These are phyloP conservation scores for Daedalea quercina DNA, from an alignment of 768 basidiomycete genomes.

Conservation along the genomic window DNA sequence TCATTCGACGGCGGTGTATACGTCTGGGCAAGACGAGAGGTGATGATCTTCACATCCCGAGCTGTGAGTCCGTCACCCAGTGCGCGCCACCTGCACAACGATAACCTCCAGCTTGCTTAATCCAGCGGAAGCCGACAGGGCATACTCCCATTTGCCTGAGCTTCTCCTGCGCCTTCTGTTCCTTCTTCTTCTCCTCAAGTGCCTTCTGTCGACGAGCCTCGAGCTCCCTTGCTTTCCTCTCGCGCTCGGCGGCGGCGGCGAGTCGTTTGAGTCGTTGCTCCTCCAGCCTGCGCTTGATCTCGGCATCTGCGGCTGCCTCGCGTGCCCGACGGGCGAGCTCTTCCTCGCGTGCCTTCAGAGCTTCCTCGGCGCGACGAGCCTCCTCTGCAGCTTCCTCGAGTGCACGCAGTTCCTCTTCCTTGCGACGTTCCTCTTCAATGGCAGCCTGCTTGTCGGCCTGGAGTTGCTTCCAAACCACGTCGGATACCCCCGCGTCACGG, in stretches of 20 bases:
- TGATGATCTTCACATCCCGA: no score
- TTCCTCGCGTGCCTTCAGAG: neutral
- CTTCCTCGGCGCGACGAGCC: neutral
- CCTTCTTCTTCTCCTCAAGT: slow-evolving; percentile 32
- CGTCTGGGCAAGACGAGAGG: no score
- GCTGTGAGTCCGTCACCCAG: no score
- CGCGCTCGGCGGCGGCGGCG: slow-evolving; percentile 21
- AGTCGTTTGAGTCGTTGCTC: slow-evolving; percentile 21
- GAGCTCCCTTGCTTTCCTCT: slow-evolving; percentile 20
- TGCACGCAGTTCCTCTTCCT: slow-evolving; percentile 10
- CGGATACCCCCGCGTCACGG: slow-evolving; percentile 46
- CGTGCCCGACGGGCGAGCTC: slow-evolving; percentile 4
- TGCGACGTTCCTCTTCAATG: slow-evolving; percentile 17
- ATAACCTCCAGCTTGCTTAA: slow-evolving; percentile 33
- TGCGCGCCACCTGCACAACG: slow-evolving; percentile 42
- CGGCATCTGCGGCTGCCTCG: slow-evolving; percentile 19
- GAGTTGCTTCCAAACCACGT: slow-evolving; percentile 45
- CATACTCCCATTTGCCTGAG: slow-evolving; percentile 46
- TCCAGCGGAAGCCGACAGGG: slow-evolving; percentile 38
- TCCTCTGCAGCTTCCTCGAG: neutral
- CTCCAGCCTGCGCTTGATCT: slow-evolving; percentile 16
- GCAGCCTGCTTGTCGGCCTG: slow-evolving; percentile 33
- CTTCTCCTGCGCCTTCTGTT: slow-evolving; percentile 35
- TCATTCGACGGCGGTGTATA: no score
- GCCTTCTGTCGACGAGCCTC: slow-evolving; percentile 24